Evolutionary conservation across 2,329 filamentous ascomycete species (phyloP).

Genomic region (Epichloe amarillans): DNA sequence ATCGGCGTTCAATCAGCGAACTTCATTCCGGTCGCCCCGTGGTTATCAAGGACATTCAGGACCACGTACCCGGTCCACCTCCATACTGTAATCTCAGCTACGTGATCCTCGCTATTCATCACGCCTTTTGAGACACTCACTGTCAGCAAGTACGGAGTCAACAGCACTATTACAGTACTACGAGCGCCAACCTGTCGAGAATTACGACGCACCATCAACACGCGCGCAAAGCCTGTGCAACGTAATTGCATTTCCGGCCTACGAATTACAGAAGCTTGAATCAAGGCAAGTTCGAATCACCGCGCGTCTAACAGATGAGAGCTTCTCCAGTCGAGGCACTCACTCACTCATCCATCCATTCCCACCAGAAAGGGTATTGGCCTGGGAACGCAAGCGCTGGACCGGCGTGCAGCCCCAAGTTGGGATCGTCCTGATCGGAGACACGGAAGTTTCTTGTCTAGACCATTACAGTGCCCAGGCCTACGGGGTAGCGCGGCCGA

Average conservation of each 20-base stretch:
- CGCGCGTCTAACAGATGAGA: too few relatives aligned
- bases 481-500: not conserved
- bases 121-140: not conserved
- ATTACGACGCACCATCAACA: not conserved
- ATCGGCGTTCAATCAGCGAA: not conserved
- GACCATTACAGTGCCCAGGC: not conserved
- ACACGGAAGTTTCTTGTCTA: not conserved
- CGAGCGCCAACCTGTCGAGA: not conserved
- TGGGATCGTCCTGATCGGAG: not conserved
- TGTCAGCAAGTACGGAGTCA: not conserved
- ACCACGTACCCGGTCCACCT: not conserved
- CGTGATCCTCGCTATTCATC: not conserved
- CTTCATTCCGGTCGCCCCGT: not conserved
- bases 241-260: not conserved
- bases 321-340: not conserved
- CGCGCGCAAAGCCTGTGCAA: not conserved
- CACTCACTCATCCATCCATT: not conserved
- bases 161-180: not conserved
- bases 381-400: conserved; percentile 2
- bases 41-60: not conserved
- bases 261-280: not conserved
- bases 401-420: not conserved
- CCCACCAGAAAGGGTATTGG: not conserved
- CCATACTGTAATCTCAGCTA: not conserved
- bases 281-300: not conserved